phyloP scores from a whole-genome alignment of 1,284 basidiomycete genomes.

The Agroathelia rolfsii region DNA sequence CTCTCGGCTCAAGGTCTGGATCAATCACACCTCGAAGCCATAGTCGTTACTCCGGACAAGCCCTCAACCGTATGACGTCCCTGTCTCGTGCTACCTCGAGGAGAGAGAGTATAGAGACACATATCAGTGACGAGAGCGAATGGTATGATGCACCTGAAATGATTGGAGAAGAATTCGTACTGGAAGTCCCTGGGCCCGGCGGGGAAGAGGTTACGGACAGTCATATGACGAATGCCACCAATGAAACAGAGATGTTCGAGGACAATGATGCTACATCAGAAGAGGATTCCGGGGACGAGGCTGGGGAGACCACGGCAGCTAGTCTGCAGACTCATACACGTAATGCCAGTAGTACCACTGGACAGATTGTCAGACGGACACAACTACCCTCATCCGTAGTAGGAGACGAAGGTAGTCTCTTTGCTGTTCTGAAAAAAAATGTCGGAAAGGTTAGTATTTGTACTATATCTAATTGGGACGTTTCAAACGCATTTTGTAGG shows the following conservation, averaged over 20 bases:
- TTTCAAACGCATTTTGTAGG: constrained; percentile 31
- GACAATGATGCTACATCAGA: constrained; percentile 35
- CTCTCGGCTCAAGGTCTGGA: constrained; percentile 27
- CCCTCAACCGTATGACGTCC: too few species aligned
- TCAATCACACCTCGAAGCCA: constrained; percentile 41
- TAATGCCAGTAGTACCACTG: constrained; percentile 13
- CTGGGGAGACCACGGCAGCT: constrained; percentile 21
- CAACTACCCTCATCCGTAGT: constrained; percentile 57
- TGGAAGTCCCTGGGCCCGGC: constrained; percentile 35
- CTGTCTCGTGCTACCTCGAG: too few species aligned
- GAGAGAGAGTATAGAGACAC: too few species aligned
- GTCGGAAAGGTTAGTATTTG: constrained; percentile 65
- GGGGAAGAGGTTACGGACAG: constrained; percentile 35
- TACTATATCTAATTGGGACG: neutral
- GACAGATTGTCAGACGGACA: constrained; percentile 42
- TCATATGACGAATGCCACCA: constrained; percentile 23
- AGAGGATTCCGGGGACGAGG: constrained; percentile 21
- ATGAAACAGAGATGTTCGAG: constrained; percentile 30
- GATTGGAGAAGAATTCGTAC: constrained; percentile 57
- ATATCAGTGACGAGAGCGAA: constrained; percentile 47
- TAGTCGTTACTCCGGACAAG: too few species aligned
- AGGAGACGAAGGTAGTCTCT: constrained; percentile 81
- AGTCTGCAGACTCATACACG: constrained; percentile 15
- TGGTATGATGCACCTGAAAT: constrained; percentile 64
- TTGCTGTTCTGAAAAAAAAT: constrained; percentile 84